Evolutionary conservation across 2,329 filamentous ascomycete genomes (phyloP).

Genomic region (Dendryphion nanum): DNA sequence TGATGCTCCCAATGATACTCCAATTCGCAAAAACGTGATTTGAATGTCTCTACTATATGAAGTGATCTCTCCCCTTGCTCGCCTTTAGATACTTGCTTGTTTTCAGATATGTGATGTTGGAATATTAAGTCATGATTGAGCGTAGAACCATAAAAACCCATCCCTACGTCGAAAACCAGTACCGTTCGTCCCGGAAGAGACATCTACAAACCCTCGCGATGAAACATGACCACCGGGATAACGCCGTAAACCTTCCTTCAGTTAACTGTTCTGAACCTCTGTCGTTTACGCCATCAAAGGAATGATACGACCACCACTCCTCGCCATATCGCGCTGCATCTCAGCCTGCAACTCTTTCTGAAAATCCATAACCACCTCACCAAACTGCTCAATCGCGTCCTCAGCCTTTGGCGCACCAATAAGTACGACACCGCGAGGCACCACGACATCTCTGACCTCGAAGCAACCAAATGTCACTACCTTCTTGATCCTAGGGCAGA

Average conservation of each 20-base stretch:
- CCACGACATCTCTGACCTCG: slow-evolving; percentile 54
- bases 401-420: slow-evolving; percentile 61
- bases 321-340: slow-evolving; percentile 8
- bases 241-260: no score
- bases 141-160: no score
- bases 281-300: no score
- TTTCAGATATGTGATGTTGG: no score
- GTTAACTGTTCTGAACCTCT: no score
- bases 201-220: no score
- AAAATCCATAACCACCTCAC: slow-evolving; percentile 35
- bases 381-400: slow-evolving; percentile 55
- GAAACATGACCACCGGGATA: no score
- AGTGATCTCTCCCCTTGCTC: no score
- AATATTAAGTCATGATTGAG: no score
- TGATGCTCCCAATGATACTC: slow-evolving; percentile 37
- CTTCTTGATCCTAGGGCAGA: slow-evolving; percentile 59
- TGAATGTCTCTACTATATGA: not conserved
- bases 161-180: no score
- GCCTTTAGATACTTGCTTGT: no score
- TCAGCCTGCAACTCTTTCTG: slow-evolving; percentile 19
- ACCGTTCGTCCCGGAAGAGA: no score
- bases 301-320: slow-evolving; percentile 15
- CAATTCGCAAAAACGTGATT: slow-evolving; percentile 28
- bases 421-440: slow-evolving; percentile 58
- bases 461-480: slow-evolving; percentile 64